Base-by-base conservation (phyloP, 2,329 filamentous ascomycete species). In the Amauroascus niger region DNA sequence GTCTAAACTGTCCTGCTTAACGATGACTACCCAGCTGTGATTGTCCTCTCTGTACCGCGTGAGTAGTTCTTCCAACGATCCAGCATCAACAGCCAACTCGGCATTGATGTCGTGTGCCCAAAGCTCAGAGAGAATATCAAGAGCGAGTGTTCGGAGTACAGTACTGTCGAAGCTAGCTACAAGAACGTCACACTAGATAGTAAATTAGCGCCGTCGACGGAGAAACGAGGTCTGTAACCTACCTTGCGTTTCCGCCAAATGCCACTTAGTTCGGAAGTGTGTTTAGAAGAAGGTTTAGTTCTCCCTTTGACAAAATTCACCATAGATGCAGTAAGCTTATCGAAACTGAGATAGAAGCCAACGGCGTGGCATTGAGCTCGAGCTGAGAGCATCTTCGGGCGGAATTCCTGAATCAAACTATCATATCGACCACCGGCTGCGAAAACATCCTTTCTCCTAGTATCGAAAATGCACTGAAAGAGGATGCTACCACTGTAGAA, bases 341-440 rank as follows among this genome's bases (percentile, higher is more conserved):
- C 90, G 82, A 90, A 94, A 22, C 87, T 87, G 39, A 97, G 74
- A 63, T 89, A 94, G 65, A 97, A 91, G 0, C 94, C 93, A 9
- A 97, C 93, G 4, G 88, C 91, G 65, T 94, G 88, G 18, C 82
- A 81, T 62, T 84, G 82, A 53, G 80, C 76, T 41, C 79, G 74
- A 54, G 79, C 79, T 22, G 76, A 78, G 39, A 81, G 76, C 40
- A 82, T 79, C 58, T 82, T 84, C 4, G 87, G 86, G 7, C 84
- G 80, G 64, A 94, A 87, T 57, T 94, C 87, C 65, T 83, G 83
- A 59, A 98, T 91, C 18, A 98, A 74, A 46, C 82, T 82, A 66
- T 98, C 94, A 66, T 98, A 98, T 47, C 93, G 82, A 1, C 93
- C 93, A 49, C 94, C 93, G 30, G 90, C 93, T 5, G 91, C 93